Base-by-base conservation (phyloP, 2,329 filamentous ascomycete species). In the Gaeumannomyces tritici region DNA sequence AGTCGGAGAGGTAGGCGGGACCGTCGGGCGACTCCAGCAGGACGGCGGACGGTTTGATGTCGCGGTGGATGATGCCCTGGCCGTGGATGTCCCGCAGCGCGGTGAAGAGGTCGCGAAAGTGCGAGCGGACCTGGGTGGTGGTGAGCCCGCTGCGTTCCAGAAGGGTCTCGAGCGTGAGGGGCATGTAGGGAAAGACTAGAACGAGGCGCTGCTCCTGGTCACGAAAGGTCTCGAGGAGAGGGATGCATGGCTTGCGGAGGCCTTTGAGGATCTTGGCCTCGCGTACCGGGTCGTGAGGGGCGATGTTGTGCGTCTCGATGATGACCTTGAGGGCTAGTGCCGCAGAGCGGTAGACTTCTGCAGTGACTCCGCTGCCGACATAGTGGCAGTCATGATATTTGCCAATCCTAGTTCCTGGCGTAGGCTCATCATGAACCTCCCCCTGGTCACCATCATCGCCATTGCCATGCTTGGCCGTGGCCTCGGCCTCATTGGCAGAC, bases 31-130 rank as follows among this genome's bases (percentile, higher is more conserved):
- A 85, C 55, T 82, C 77, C 57, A 96, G 81, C 11, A 97, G 79
- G 47, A 99, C 82, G 61, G 96, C 96, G 0, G 91, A 92, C 0
- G 95, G 95, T 71, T 99, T 99, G 71, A 99, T 79, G 71, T 99
- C 95, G 63, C 95, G 87, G 73, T 99, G 95, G 62, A 99, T 89
- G 63, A 99, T 92, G 9, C 86, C 89, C 28, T 85, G 76, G 9
- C 73, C 68, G 72, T 99, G 95, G 2, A 97, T 79, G 68, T 89
- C 82, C 2, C 76, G 76, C 2, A 99, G 81, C 4, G 85, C 93
- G 4, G 76, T 73, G 70, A 97, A 89, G 8, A 95, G 71, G 67
- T 93, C 87, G 13, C 63, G 75, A 74, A 81, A 95, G 73, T 79
- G 84, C 27, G 70, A 67, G 26, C 72, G 71, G 18, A 78, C 65